phyloP scores from a whole-genome alignment of 2,329 filamentous ascomycete species.

The Penicillium vulpinum region DNA sequence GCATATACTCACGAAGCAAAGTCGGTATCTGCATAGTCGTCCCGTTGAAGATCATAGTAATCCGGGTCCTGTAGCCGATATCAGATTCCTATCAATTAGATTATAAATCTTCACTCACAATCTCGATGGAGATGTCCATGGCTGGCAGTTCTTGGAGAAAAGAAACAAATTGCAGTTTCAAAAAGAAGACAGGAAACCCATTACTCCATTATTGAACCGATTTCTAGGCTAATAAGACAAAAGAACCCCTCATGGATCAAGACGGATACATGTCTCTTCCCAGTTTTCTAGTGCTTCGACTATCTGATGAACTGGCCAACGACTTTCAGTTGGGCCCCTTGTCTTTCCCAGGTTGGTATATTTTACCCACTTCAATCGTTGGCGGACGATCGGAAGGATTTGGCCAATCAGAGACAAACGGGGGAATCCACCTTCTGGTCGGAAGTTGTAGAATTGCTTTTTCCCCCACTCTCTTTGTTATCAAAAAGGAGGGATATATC shows the following conservation, averaged over 20 bases:
- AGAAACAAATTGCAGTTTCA: neutral
- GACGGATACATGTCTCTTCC: neutral
- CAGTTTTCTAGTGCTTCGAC: neutral
- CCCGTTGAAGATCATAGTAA: neutral
- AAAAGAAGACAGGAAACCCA: neutral
- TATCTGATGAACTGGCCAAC: neutral
- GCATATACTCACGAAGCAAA: slow-evolving; percentile 2
- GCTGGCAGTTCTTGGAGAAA: neutral
- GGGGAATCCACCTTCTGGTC: neutral
- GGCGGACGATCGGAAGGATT: neutral
- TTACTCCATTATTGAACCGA: neutral
- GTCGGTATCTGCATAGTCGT: neutral
- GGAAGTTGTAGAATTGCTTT: too few relatives aligned
- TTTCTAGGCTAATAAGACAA: neutral
- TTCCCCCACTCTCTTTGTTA: neutral
- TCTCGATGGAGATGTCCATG: neutral
- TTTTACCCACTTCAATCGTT: neutral
- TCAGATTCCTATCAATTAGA: neutral
- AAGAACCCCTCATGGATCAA: neutral
- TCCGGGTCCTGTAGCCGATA: slow-evolving; percentile 12
- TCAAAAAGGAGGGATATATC: neutral
- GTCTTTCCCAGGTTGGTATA: neutral
- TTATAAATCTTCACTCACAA: neutral
- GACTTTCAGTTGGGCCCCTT: neutral
- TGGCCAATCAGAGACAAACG: neutral